These are phyloP conservation scores for Stemphylium beticola DNA, from an alignment of 2,329 filamentous ascomycete species.

Conservation along the genomic window DNA sequence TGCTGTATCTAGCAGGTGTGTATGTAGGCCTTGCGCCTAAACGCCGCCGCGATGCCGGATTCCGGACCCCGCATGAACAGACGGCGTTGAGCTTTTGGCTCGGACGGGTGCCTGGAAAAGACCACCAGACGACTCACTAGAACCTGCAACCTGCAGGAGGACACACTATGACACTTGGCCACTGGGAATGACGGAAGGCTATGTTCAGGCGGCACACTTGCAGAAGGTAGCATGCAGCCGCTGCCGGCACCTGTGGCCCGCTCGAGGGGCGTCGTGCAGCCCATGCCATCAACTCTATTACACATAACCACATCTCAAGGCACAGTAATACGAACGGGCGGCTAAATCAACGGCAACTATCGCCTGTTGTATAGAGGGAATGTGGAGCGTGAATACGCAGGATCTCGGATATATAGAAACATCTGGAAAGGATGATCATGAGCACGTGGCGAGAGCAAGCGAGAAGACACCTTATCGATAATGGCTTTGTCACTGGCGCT, in stretches of 20 bases:
- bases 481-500: background rate
- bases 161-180: background rate
- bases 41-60: conserved; percentile 13
- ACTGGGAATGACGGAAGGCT: background rate
- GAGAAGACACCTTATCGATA: conserved; percentile 20
- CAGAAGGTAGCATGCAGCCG: conserved; percentile 10
- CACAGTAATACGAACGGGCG: background rate
- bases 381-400: conserved; percentile 1
- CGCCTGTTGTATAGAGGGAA: background rate
- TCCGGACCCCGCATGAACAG: conserved; percentile 1
- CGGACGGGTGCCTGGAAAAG: conserved; percentile 5
- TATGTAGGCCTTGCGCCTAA: conserved; percentile 7
- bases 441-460: conserved; percentile 20
- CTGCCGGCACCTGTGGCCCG: conserved; percentile 3
- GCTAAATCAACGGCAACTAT: background rate
- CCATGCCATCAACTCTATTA: background rate
- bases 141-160: conserved; percentile 4
- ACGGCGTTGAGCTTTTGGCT: conserved; percentile 1
- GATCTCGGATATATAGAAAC: conserved; percentile 1
- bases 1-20: conserved; percentile 3
- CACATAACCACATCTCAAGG: background rate
- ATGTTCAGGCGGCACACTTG: conserved; percentile 1
- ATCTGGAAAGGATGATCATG: conserved; percentile 3
- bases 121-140: conserved; percentile 2
- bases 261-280: background rate